These are phyloP conservation scores for Ustilago nuda DNA, from an alignment of 1,284 basidiomycete genomes.

Conservation along the genomic window DNA sequence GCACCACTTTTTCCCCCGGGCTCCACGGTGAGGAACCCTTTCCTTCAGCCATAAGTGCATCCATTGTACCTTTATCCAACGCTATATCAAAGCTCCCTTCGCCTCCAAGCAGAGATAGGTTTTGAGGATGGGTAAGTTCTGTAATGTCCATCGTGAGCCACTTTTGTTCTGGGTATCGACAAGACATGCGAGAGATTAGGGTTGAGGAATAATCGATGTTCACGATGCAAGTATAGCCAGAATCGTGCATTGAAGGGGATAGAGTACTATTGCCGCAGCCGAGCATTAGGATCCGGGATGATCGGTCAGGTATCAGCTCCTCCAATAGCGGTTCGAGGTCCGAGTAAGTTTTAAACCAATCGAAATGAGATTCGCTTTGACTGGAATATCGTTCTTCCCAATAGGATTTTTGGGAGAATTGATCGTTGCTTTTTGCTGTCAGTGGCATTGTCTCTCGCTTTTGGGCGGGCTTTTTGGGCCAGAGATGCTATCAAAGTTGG, in stretches of 20 bases:
- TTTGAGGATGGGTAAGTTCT: slow-evolving; percentile 33
- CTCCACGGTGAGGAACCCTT: slow-evolving; percentile 56
- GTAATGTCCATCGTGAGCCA: slow-evolving; percentile 64
- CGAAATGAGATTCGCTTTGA: slow-evolving; percentile 51
- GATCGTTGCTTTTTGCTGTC: slow-evolving; percentile 50
- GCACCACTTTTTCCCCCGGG: slow-evolving; percentile 47
- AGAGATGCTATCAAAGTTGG: too few relatives aligned
- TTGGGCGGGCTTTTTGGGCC: not conserved
- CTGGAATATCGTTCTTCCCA: slow-evolving; percentile 61
- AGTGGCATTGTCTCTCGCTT: slow-evolving; percentile 27
- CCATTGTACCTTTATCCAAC: slow-evolving; percentile 67
- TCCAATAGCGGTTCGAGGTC: slow-evolving; percentile 2
- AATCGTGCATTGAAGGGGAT: slow-evolving; percentile 51
- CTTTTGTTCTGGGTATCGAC: slow-evolving; percentile 41
- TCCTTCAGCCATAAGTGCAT: slow-evolving; percentile 66
- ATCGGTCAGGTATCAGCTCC: slow-evolving; percentile 50
- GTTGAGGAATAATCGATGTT: slow-evolving; percentile 59
- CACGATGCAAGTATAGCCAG: slow-evolving; percentile 57
- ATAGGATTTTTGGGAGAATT: slow-evolving; percentile 57
- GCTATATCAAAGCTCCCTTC: slow-evolving; percentile 54
- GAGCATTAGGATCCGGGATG: slow-evolving; percentile 61
- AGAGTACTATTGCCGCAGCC: slow-evolving; percentile 66
- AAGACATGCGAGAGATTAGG: slow-evolving; percentile 54
- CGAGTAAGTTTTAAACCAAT: slow-evolving; percentile 58
- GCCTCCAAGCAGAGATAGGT: slow-evolving; percentile 48